These are phyloP conservation scores for Ogataea naganishii DNA, from an alignment of 805 yeast genomes.

Conservation along the genomic window DNA sequence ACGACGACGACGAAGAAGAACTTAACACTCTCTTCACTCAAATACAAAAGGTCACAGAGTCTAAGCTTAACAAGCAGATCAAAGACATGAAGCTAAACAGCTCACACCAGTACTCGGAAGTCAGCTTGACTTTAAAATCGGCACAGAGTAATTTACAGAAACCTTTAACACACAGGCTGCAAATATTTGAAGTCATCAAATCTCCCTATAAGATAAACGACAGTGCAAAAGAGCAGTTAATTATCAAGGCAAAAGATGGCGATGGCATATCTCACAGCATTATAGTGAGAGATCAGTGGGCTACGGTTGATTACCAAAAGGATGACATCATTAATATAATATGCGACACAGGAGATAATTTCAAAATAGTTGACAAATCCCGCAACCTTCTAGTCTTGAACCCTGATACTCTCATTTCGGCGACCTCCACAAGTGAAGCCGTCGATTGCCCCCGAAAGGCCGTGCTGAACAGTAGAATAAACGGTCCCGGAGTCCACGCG, in stretches of 20 bases:
- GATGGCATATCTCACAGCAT: slow-evolving; percentile 28
- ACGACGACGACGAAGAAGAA: slow-evolving; percentile 9
- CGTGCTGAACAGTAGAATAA: slow-evolving; percentile 46
- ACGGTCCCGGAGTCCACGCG: slow-evolving; percentile 55
- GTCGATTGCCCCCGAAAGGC: slow-evolving; percentile 66
- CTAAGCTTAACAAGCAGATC: slow-evolving; percentile 3
- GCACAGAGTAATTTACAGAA: slow-evolving; percentile 38
- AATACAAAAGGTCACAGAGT: slow-evolving; percentile 17
- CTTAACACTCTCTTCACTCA: slow-evolving; percentile 20
- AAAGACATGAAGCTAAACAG: slow-evolving; percentile 13
- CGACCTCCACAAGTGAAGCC: slow-evolving; percentile 75
- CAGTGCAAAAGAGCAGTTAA: slow-evolving; percentile 34
- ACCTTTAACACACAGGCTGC: slow-evolving; percentile 39
- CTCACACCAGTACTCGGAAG: slow-evolving; percentile 5
- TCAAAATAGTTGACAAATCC: slow-evolving; percentile 42
- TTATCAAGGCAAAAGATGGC: slow-evolving; percentile 41
- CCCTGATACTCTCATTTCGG: slow-evolving; percentile 77
- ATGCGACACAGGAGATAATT: slow-evolving; percentile 25
- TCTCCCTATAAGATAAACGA: slow-evolving; percentile 23
- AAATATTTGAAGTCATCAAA: slow-evolving; percentile 27
- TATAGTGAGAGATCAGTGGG: slow-evolving; percentile 56
- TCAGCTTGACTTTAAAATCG: slow-evolving; percentile 7
- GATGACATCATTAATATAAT: slow-evolving; percentile 59
- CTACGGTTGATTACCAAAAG: slow-evolving; percentile 34
- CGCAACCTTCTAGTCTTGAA: slow-evolving; percentile 64